Evolutionary conservation across 2,329 filamentous ascomycete genomes (phyloP).

Genomic region (Sporothrix euskadiensis): DNA sequence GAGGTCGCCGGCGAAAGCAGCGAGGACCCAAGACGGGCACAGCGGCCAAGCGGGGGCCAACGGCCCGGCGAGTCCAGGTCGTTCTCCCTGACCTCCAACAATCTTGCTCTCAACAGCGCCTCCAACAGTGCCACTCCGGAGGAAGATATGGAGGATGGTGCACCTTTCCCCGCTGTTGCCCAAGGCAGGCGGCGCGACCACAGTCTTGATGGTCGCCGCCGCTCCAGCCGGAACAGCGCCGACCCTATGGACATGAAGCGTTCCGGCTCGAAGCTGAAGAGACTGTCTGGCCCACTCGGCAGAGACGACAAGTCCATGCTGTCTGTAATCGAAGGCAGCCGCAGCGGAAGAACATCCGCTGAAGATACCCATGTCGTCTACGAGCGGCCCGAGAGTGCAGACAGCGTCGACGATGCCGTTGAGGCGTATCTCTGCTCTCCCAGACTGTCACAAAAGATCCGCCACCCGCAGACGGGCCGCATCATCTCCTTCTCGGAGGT

Average conservation of each 20-base stretch:
- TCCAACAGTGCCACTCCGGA: slow-evolving; percentile 32
- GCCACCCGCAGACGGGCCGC: slow-evolving; percentile 80
- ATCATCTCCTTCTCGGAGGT: slow-evolving; percentile 96
- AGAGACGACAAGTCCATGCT: slow-evolving; percentile 41
- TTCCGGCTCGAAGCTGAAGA: slow-evolving; percentile 60
- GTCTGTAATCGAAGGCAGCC: slow-evolving; percentile 39
- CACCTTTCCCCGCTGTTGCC: slow-evolving; percentile 68
- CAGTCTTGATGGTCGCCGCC: slow-evolving; percentile 50
- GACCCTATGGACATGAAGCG: slow-evolving; percentile 52
- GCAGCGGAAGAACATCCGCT: slow-evolving; percentile 33
- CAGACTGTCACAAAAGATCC: slow-evolving; percentile 82
- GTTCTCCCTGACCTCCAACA: slow-evolving; percentile 19
- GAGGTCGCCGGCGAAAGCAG: neutral
- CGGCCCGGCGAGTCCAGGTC: slow-evolving; percentile 7
- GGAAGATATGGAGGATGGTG: slow-evolving; percentile 59
- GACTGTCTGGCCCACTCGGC: slow-evolving; percentile 53
- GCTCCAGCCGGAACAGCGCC: slow-evolving; percentile 52
- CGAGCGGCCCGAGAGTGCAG: slow-evolving; percentile 73
- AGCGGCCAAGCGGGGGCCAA: neutral
- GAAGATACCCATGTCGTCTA: slow-evolving; percentile 51
- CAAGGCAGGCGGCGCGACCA: slow-evolving; percentile 57
- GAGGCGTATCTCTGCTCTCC: slow-evolving; percentile 80
- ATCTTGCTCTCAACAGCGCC: slow-evolving; percentile 4
- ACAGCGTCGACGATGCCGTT: slow-evolving; percentile 87
- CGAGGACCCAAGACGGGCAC: neutral